Evolutionary conservation across 371 early-diverging fungal species (phyloP).

Genomic region (Mucor velutinosus): DNA sequence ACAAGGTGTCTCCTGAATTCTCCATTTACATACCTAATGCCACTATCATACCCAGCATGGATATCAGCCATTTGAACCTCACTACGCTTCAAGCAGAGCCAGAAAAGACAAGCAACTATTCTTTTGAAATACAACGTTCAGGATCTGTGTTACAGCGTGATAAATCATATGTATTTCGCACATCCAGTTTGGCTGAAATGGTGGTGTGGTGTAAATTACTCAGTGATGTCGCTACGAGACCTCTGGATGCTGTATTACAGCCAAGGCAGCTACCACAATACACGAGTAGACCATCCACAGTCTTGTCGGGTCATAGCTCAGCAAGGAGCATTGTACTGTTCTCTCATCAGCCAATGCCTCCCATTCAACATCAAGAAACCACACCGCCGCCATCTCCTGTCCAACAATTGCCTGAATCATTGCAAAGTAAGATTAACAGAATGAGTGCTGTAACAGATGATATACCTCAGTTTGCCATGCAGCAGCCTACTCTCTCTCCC

Average conservation of each 20-base stretch:
- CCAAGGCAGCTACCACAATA: not conserved
- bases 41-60: conserved; percentile 14
- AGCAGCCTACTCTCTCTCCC: not conserved
- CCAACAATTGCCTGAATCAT: not conserved
- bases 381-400: conserved; percentile 9
- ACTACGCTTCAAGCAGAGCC: not conserved
- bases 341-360: not conserved
- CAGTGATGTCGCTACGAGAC: conserved; percentile 1
- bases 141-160: conserved; percentile 21
- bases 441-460: not conserved
- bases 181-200: conserved; percentile 4
- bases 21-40: conserved; percentile 37
- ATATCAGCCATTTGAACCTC: not conserved
- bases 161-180: conserved; percentile 18
- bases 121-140: conserved; percentile 19
- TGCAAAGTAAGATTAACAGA: not conserved
- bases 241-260: not conserved
- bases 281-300: not conserved
- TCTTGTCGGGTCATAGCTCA: not conserved
- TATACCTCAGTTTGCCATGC: not conserved
- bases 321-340: not conserved
- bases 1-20: conserved; percentile 39
- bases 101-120: not conserved
- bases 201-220: conserved; percentile 13
- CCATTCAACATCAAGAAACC: not conserved